Conservation (phyloP, 2,329 filamentous ascomycete species). For the Botrytis elliptica region DNA sequence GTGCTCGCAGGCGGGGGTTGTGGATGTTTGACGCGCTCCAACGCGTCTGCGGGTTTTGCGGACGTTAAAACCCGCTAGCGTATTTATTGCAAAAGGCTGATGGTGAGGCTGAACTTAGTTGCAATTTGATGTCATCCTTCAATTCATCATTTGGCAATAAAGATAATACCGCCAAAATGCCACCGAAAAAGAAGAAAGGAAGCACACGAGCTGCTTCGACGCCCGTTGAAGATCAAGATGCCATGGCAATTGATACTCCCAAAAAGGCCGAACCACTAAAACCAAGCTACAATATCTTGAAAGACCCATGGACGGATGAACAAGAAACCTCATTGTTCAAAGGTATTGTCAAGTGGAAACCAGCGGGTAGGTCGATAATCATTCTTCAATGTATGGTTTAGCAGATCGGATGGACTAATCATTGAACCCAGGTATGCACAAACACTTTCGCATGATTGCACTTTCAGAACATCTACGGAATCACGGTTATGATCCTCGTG, state of each 20-base stretch:
- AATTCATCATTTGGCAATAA: not conserved
- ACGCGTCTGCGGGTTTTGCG: not conserved
- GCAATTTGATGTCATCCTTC: not conserved
- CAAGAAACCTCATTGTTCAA: conserved; percentile 93
- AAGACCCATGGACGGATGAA: conserved; percentile 90
- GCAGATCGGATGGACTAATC: conserved; percentile 4
- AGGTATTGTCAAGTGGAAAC: conserved; percentile 90
- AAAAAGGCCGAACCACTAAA: conserved; percentile 36
- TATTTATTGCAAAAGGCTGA: conserved; percentile 3
- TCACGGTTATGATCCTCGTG: conserved; percentile 72
- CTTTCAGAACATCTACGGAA: conserved; percentile 78
- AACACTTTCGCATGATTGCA: conserved; percentile 88
- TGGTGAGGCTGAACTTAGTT: conserved; percentile 13
- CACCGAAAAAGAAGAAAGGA: conserved; percentile 68
- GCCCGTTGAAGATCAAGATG: conserved; percentile 55
- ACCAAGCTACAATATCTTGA: conserved; percentile 49
- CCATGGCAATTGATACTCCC: conserved; percentile 59
- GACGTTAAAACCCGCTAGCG: conserved; percentile 9
- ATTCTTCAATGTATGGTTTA: not conserved
- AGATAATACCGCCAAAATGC: conserved; percentile 49
- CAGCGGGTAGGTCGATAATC: conserved; percentile 64
- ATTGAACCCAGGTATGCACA: conserved; percentile 70
- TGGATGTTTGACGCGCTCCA: not conserved
- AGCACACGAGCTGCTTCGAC: conserved; percentile 55
- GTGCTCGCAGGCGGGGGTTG: not conserved